Percentiles rank a stretch among this genome's conserved stretches.
Conservation (phyloP, 495 filamentous ascomycete species). For the Penicillium waksmanii region DNA sequence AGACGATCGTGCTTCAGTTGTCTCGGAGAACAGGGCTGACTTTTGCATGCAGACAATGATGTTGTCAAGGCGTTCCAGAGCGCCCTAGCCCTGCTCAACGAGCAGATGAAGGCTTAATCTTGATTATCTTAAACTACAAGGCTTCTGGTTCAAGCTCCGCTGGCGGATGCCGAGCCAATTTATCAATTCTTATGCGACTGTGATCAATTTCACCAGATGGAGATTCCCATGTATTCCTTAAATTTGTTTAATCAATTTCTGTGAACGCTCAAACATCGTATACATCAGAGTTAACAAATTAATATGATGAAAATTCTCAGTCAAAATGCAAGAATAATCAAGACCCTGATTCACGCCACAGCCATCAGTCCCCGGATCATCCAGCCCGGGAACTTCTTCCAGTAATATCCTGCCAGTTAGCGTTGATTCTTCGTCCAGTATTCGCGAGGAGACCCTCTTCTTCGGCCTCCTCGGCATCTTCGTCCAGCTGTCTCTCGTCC, state of each 20-base stretch:
- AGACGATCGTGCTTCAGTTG: neutral
- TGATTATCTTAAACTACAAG: neutral
- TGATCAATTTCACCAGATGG: neutral
- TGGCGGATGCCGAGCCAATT: neutral
- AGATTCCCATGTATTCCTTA: neutral
- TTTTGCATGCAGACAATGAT: conserved; percentile 57
- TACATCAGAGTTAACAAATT: neutral
- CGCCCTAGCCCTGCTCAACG: conserved; percentile 68
- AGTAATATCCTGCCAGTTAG: conserved; percentile 88
- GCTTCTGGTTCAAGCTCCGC: neutral
- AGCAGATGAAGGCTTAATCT: conserved; percentile 30
- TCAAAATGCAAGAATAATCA: neutral
- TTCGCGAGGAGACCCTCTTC: conserved; percentile 88
- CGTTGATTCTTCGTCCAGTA: conserved; percentile 76
- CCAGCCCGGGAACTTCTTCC: conserved; percentile 46
- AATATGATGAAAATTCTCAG: neutral
- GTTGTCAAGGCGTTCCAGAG: conserved; percentile 83
- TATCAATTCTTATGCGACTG: neutral
- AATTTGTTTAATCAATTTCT: neutral
- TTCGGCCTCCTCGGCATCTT: conserved; percentile 91
- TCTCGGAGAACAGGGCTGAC: no score
- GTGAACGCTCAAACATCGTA: neutral
- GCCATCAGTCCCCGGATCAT: neutral
- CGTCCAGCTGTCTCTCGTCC: conserved; percentile 74
- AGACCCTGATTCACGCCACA: neutral